These are phyloP conservation scores for Russula abietina DNA, from an alignment of 768 basidiomycete species.

Conservation along the genomic window DNA sequence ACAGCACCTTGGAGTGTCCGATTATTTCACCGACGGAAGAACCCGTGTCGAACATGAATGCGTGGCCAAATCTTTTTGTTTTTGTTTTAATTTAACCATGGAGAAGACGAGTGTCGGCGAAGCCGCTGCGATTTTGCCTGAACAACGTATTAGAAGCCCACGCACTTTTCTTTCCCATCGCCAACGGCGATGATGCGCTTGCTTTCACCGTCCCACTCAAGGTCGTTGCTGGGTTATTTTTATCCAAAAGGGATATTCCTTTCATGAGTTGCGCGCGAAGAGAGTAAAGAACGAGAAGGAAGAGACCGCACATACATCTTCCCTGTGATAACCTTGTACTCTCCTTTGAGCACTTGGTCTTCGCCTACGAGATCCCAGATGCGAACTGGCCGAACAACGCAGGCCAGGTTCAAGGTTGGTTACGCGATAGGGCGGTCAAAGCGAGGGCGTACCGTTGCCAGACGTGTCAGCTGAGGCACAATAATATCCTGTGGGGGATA, in stretches of 20 bases:
- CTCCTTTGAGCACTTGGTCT: conserved; percentile 75
- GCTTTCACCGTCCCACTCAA: conserved; percentile 95
- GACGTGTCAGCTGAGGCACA: conserved; percentile 83
- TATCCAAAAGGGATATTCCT: background rate
- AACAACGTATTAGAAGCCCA: background rate
- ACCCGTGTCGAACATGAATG: conserved; percentile 79
- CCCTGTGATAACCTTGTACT: conserved; percentile 70
- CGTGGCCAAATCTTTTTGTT: conserved; percentile 62
- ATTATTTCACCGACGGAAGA: conserved; percentile 82
- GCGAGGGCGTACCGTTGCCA: conserved; percentile 60
- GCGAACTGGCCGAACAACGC: conserved; percentile 45
- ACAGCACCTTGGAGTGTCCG: conserved; percentile 80
- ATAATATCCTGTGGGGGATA: conserved; percentile 93
- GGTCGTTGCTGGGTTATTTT: conserved; percentile 65
- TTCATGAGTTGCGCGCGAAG: background rate
- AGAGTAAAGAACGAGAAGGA: background rate
- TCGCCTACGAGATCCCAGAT: conserved; percentile 92
- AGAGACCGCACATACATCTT: conserved; percentile 47
- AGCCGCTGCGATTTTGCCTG: background rate
- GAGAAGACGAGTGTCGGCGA: background rate
- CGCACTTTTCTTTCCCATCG: conserved; percentile 82
- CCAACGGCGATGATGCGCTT: conserved; percentile 95
- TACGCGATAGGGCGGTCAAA: background rate
- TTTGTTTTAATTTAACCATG: background rate
- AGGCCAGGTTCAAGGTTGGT: background rate